A percentile compares a stretch with the other conserved stretches of the same genome.
These are phyloP conservation scores for Pochonia chlamydosporia DNA, from an alignment of 2,329 filamentous ascomycete genomes.

Conservation along the genomic window DNA sequence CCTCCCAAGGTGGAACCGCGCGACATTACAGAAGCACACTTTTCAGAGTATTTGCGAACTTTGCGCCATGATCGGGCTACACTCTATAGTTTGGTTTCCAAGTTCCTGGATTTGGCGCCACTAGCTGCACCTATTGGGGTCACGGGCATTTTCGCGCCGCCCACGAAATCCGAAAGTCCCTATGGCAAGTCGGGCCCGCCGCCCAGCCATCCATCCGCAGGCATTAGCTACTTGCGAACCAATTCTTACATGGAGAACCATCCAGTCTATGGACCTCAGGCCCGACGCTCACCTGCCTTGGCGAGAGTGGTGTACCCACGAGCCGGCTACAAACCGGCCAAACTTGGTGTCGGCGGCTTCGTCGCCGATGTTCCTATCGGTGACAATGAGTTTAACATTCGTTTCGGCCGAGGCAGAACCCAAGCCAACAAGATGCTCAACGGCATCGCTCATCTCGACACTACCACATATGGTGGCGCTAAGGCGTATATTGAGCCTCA, in stretches of 20 bases:
- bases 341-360: constrained; percentile 51
- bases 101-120: constrained; percentile 58
- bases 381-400: constrained; percentile 36
- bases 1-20: constrained; percentile 20
- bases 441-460: constrained; percentile 39
- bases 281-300: constrained; percentile 39
- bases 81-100: constrained; percentile 49
- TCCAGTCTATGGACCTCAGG: constrained; percentile 55
- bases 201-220: constrained; percentile 55
- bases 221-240: constrained; percentile 56
- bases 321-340: constrained; percentile 25
- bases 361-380: constrained; percentile 36
- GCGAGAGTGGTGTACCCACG: constrained; percentile 46
- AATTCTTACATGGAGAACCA: constrained; percentile 52
- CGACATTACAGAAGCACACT: constrained; percentile 44
- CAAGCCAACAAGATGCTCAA: constrained; percentile 20
- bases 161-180: constrained; percentile 28
- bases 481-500: constrained; percentile 47
- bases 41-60: constrained; percentile 45
- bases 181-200: constrained; percentile 52
- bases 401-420: constrained; percentile 13
- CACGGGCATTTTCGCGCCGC: constrained; percentile 18
- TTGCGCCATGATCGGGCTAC: constrained; percentile 45
- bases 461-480: constrained; percentile 42
- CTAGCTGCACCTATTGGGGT: constrained; percentile 30